Evolutionary conservation across 805 yeast species (phyloP).

Genomic region (Wickerhamiella cacticola): DNA sequence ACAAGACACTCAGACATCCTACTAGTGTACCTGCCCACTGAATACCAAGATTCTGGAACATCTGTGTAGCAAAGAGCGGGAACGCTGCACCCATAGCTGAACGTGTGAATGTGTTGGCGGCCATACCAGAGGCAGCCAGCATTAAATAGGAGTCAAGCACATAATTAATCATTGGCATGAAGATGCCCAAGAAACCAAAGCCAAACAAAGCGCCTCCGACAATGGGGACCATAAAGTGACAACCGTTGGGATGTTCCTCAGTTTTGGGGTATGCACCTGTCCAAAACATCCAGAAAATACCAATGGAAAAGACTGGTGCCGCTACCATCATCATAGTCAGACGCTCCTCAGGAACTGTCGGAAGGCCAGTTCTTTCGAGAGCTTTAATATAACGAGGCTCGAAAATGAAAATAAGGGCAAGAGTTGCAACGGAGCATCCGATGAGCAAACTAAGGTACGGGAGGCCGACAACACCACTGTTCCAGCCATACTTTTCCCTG

Average conservation of each 20-base stretch:
- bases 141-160: slow-evolving; percentile 57
- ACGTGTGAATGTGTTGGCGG: slow-evolving; percentile 60
- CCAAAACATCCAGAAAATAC: slow-evolving; percentile 84
- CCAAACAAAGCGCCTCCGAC: slow-evolving; percentile 54
- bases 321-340: slow-evolving; percentile 66
- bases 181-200: slow-evolving; percentile 54
- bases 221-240: slow-evolving; percentile 74
- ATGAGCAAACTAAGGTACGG: slow-evolving; percentile 71
- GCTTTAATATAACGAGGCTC: slow-evolving; percentile 44
- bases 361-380: slow-evolving; percentile 38
- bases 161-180: slow-evolving; percentile 57
- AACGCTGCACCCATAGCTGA: slow-evolving; percentile 55
- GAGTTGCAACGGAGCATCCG: slow-evolving; percentile 54
- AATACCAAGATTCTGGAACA: slow-evolving; percentile 56
- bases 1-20: slow-evolving; percentile 44
- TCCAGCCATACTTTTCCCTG: slow-evolving; percentile 42
- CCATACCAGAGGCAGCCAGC: slow-evolving; percentile 69
- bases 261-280: slow-evolving; percentile 59
- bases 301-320: slow-evolving; percentile 56
- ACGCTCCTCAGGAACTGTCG: slow-evolving; percentile 69
- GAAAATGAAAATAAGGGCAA: slow-evolving; percentile 35
- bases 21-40: slow-evolving; percentile 71
- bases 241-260: slow-evolving; percentile 51
- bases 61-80: slow-evolving; percentile 59
- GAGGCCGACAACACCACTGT: slow-evolving; percentile 52